phyloP scores from a whole-genome alignment of 441 rosid species.

The Erysimum cheiri region DNA sequence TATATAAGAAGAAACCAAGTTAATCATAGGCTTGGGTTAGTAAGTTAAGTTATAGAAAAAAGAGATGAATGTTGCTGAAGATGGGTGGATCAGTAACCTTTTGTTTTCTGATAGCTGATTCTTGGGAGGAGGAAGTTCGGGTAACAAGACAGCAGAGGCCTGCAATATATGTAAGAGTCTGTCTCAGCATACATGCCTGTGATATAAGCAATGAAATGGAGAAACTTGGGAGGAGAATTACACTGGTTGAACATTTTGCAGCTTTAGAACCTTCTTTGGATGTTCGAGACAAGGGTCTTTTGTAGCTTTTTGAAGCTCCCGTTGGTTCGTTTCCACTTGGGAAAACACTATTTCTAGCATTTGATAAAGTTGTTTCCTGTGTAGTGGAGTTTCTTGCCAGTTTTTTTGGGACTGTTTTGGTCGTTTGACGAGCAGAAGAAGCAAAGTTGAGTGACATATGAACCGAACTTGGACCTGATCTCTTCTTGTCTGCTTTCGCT shows the following conservation, averaged over 20 bases:
- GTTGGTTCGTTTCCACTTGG: conserved; percentile 39
- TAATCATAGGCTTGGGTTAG: neutral
- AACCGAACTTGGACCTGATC: conserved; percentile 28
- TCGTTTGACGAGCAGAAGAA: conserved; percentile 28
- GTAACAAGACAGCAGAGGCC: conserved; percentile 55
- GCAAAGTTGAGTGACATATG: conserved; percentile 43
- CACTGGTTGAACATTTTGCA: conserved; percentile 44
- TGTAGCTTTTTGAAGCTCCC: conserved; percentile 48
- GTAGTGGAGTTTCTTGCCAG: conserved; percentile 36
- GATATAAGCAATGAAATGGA: conserved; percentile 24
- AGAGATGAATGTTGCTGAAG: conserved; percentile 11
- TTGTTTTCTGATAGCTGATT: conserved; percentile 51
- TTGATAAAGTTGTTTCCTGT: conserved; percentile 46
- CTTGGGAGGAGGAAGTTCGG: conserved; percentile 48
- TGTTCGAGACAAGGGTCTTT: conserved; percentile 47
- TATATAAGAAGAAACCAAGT: conserved; percentile 34
- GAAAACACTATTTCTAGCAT: conserved; percentile 41
- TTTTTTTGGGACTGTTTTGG: conserved; percentile 1
- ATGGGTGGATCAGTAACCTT: conserved; percentile 44
- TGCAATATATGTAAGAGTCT: conserved; percentile 45
- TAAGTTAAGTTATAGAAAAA: neutral
- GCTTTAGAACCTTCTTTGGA: conserved; percentile 48
- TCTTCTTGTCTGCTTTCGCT: conserved; percentile 32
- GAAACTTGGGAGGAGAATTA: conserved; percentile 25
- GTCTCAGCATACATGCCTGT: conserved; percentile 3